phyloP scores from a whole-genome alignment of 768 basidiomycete species.

The Collybia mongolica region DNA sequence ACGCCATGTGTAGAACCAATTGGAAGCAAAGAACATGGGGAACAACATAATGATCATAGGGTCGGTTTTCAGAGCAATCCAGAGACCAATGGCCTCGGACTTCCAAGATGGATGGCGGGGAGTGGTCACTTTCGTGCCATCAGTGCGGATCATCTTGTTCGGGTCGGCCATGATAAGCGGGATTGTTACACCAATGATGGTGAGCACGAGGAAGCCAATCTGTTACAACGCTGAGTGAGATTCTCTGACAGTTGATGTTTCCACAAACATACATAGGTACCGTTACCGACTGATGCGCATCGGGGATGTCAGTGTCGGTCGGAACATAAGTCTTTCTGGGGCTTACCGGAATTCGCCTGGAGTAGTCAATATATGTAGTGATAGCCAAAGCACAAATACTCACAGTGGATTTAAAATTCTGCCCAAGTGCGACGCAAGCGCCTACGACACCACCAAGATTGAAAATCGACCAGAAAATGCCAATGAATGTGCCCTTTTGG shows the following conservation, averaged over 20 bases:
- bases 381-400: constrained; percentile 14
- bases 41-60: constrained; percentile 52
- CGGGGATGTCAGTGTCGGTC: background rate
- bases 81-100: constrained; percentile 69
- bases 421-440: constrained; percentile 68
- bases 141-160: constrained; percentile 67
- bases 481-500: constrained; percentile 77
- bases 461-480: constrained; percentile 84
- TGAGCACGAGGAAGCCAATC: constrained; percentile 77
- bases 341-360: constrained; percentile 41
- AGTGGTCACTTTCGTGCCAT: constrained; percentile 65
- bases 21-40: constrained; percentile 7
- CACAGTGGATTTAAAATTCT: constrained; percentile 65
- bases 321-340: background rate
- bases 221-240: constrained; percentile 21
- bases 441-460: constrained; percentile 82
- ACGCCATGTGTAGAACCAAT: constrained; percentile 78
- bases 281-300: constrained; percentile 52
- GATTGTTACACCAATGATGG: constrained; percentile 63
- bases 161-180: constrained; percentile 75
- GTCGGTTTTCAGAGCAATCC: constrained; percentile 65
- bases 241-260: too few relatives aligned
- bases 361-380: constrained; percentile 15
- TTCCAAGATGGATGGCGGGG: constrained; percentile 77
- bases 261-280: constrained; percentile 63